phyloP scores from a whole-genome alignment of 176 grass and related monocot species.

The Canna indica region DNA sequence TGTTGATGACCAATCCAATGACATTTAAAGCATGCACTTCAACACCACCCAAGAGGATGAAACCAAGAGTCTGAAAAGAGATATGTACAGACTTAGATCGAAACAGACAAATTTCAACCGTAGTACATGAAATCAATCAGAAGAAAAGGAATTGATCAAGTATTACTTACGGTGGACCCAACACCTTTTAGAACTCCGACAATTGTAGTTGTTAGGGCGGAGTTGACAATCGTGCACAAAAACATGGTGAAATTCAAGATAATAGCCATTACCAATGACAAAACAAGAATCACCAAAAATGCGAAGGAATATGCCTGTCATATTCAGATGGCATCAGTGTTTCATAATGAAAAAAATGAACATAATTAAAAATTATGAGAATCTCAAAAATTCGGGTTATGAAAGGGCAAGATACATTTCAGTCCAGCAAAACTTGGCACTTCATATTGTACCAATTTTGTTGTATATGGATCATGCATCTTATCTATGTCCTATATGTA shows the following conservation, averaged over 20 bases:
- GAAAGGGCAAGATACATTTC: neutral
- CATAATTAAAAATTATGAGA: neutral
- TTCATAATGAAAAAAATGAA: neutral
- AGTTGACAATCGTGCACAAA: constrained; percentile 92
- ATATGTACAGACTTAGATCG: neutral
- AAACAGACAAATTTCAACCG: neutral
- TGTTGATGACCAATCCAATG: constrained; percentile 80
- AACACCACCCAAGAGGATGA: constrained; percentile 82
- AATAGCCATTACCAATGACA: constrained; percentile 82
- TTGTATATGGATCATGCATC: neutral
- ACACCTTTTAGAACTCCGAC: constrained; percentile 97
- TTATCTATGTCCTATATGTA: neutral
- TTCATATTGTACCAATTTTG: neutral
- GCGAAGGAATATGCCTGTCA: constrained; percentile 44
- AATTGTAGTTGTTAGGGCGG: constrained; percentile 90
- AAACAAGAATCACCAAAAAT: constrained; percentile 53
- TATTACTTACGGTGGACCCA: constrained; percentile 57
- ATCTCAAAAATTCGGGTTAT: neutral
- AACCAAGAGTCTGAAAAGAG: constrained; percentile 69
- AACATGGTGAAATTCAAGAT: constrained; percentile 94
- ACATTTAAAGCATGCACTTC: constrained; percentile 69
- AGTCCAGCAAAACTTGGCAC: neutral
- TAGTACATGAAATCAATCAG: neutral
- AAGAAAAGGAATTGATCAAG: neutral
- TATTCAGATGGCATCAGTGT: constrained; percentile 2